Conservation (phyloP, 2,329 filamentous ascomycete species). For the Epichloe sibirici region DNA sequence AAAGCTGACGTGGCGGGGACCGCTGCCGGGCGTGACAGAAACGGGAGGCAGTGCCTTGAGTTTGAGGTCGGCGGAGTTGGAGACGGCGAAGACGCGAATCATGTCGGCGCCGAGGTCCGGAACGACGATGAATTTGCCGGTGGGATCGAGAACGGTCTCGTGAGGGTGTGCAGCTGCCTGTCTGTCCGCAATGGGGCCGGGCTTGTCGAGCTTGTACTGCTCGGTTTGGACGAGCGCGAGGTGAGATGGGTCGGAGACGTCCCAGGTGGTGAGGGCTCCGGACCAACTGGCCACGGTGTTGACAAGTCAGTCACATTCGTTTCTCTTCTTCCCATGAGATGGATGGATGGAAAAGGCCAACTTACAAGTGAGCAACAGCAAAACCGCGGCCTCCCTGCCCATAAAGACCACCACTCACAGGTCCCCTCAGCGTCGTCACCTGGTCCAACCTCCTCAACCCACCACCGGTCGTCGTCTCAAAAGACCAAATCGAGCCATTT, state of each 20-base stretch:
- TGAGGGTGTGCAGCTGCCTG: slow-evolving; percentile 52
- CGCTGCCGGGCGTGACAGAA: slow-evolving; percentile 37
- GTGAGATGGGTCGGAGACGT: slow-evolving; percentile 25
- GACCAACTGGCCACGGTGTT: slow-evolving; percentile 18
- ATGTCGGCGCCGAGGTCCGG: slow-evolving; percentile 56
- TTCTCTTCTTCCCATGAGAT: too few relatives aligned
- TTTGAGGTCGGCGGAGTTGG: slow-evolving; percentile 26
- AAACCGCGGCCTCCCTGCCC: slow-evolving; percentile 28
- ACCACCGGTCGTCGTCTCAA: slow-evolving; percentile 25
- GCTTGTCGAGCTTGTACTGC: slow-evolving; percentile 26
- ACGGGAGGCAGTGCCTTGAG: slow-evolving; percentile 29
- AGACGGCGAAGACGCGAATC: slow-evolving; percentile 42
- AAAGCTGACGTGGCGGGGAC: slow-evolving; percentile 56
- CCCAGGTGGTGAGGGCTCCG: slow-evolving; percentile 32
- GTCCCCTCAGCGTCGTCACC: slow-evolving; percentile 24
- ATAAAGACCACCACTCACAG: slow-evolving; percentile 32
- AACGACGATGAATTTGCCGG: slow-evolving; percentile 46
- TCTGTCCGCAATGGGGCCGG: slow-evolving; percentile 28
- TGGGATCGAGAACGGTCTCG: slow-evolving; percentile 53
- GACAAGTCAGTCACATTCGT: not conserved
- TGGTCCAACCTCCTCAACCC: slow-evolving; percentile 25
- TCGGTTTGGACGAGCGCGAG: slow-evolving; percentile 25
- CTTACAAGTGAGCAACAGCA: slow-evolving; percentile 35
- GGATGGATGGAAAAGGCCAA: slow-evolving; percentile 2
- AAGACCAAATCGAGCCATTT: slow-evolving; percentile 36